Conservation (phyloP, 2,329 filamentous ascomycete species). For the Aspergillus calidoustus region DNA sequence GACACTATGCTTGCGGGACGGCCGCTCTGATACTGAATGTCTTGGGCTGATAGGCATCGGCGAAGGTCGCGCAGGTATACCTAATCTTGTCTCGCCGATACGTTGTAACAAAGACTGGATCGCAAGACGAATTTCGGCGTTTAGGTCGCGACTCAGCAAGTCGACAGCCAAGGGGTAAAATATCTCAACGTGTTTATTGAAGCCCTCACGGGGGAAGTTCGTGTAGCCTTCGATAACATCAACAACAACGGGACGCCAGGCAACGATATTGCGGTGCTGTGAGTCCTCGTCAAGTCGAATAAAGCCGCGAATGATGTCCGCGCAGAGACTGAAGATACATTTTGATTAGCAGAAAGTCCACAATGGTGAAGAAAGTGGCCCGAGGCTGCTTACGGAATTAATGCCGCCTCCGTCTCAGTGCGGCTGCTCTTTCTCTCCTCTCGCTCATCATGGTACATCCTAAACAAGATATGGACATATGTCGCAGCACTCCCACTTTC, state of each 20-base stretch:
- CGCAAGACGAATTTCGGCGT: slow-evolving; percentile 74
- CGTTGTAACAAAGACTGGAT: slow-evolving; percentile 78
- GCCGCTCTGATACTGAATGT: slow-evolving; percentile 41
- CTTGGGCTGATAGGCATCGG: slow-evolving; percentile 39
- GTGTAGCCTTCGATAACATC: slow-evolving; percentile 94
- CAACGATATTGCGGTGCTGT: slow-evolving; percentile 94
- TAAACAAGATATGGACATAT: slow-evolving; percentile 92
- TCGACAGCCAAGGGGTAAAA: slow-evolving; percentile 90
- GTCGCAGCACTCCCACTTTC: slow-evolving; percentile 91
- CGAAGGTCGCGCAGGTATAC: slow-evolving; percentile 44
- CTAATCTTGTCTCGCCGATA: slow-evolving; percentile 75
- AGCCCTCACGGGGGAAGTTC: slow-evolving; percentile 78
- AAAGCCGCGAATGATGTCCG: slow-evolving; percentile 88
- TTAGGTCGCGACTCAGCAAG: slow-evolving; percentile 80
- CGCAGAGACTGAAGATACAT: slow-evolving; percentile 67
- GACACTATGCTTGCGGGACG: slow-evolving; percentile 35
- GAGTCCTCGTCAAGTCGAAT: slow-evolving; percentile 89
- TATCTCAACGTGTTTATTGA: slow-evolving; percentile 74
- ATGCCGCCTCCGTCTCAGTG: slow-evolving; percentile 82
- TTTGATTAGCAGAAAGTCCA: slow-evolving; percentile 26
- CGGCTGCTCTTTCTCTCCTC: slow-evolving; percentile 80
- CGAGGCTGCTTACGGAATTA: slow-evolving; percentile 70
- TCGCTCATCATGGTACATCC: slow-evolving; percentile 93
- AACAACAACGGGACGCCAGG: slow-evolving; percentile 96
- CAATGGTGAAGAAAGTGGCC: neutral